Percentiles rank a stretch among this genome's conserved stretches.
Conservation (phyloP, 2,329 filamentous ascomycete genomes). For the Fusarium circinatum region DNA sequence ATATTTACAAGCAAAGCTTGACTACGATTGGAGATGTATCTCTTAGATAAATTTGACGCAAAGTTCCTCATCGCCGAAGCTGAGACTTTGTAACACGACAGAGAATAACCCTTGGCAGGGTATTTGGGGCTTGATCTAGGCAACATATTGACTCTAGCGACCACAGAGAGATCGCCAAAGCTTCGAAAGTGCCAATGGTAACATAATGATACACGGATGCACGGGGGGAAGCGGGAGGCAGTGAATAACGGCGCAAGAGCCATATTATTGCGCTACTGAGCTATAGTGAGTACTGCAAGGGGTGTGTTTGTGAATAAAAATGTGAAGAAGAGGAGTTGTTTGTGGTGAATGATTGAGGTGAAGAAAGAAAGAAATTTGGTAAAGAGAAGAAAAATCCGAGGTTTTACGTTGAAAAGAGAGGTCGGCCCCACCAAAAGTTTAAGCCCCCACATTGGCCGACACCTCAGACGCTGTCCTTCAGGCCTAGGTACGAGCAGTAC, state of each 20-base stretch:
- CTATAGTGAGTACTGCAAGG: conserved; percentile 3
- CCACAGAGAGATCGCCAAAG: conserved; percentile 79
- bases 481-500: background rate
- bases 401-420: conserved; percentile 25
- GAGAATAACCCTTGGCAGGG: conserved; percentile 91
- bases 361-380: conserved; percentile 17
- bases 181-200: conserved; percentile 85
- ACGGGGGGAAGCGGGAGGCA: background rate
- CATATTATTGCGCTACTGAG: conserved; percentile 32
- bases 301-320: background rate
- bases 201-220: background rate
- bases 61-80: conserved; percentile 79
- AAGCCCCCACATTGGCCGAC: conserved; percentile 22
- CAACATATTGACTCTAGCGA: conserved; percentile 88
- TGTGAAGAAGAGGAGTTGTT: background rate
- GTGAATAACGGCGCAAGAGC: conserved; percentile 1
- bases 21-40: conserved; percentile 66
- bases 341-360: conserved; percentile 15
- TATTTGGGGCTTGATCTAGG: conserved; percentile 80
- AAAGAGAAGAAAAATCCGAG: conserved; percentile 20
- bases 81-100: conserved; percentile 92
- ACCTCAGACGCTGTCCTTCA: background rate
- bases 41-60: conserved; percentile 84
- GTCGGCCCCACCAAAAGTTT: conserved; percentile 28
- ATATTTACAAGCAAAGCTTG: conserved; percentile 13